These are phyloP conservation scores for Leucocoprinus leucothites DNA, from an alignment of 768 basidiomycete genomes.

Conservation along the genomic window DNA sequence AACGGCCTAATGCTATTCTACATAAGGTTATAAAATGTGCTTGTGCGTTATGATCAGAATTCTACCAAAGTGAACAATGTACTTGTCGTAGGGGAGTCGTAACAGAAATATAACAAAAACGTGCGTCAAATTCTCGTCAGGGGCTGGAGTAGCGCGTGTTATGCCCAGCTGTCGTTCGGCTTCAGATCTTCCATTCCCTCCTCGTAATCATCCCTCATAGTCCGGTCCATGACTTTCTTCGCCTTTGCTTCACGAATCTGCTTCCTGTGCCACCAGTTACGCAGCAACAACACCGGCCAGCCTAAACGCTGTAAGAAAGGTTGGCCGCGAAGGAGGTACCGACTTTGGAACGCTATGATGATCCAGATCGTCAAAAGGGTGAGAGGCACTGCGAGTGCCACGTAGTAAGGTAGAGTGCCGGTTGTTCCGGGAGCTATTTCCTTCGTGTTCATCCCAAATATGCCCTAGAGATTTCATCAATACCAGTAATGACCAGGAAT, in stretches of 20 bases:
- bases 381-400: constrained; percentile 40
- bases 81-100: no score
- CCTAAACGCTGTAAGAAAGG: constrained; percentile 28
- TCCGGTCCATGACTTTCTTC: neutral
- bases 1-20: neutral
- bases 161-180: neutral
- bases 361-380: constrained; percentile 52
- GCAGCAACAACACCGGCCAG: constrained; percentile 32
- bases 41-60: no score
- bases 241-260: neutral
- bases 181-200: neutral
- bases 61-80: no score
- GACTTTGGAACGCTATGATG: constrained; percentile 51
- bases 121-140: no score
- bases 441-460: constrained; percentile 59
- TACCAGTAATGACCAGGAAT: neutral
- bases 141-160: neutral
- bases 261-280: neutral
- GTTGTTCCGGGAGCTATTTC: constrained; percentile 34
- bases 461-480: constrained; percentile 29
- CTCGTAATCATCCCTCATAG: neutral
- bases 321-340: constrained; percentile 28
- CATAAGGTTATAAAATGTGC: no score
- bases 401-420: constrained; percentile 41
- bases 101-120: no score